These are phyloP conservation scores for Suillus subaureus DNA, from an alignment of 768 basidiomycete genomes.

Conservation along the genomic window DNA sequence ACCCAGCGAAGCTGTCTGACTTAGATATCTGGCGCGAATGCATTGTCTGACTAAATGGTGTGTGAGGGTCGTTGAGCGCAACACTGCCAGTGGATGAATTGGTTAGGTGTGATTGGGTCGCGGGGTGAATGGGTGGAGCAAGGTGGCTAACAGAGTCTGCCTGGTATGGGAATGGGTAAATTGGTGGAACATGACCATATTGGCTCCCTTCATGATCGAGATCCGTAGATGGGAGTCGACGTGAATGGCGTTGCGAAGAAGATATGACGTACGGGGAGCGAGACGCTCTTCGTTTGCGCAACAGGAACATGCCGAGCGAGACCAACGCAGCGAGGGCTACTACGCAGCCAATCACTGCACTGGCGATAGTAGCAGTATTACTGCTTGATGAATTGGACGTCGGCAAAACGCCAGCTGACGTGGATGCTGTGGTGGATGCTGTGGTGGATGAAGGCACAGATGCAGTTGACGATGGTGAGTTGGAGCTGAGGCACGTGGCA, in stretches of 20 bases:
- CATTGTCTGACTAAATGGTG: conserved; percentile 3
- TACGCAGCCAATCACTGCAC: conserved; percentile 50
- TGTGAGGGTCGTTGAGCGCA: conserved; percentile 1
- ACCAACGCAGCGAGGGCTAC: conserved; percentile 54
- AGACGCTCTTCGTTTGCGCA: conserved; percentile 33
- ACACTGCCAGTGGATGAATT: conserved; percentile 11
- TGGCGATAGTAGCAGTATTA: conserved; percentile 51
- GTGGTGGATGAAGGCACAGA: conserved; percentile 28
- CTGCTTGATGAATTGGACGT: conserved; percentile 30
- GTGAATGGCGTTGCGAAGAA: conserved; percentile 29
- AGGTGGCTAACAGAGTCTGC: conserved; percentile 21
- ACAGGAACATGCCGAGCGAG: conserved; percentile 53
- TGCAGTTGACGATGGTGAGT: conserved; percentile 57
- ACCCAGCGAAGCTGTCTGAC: conserved; percentile 20
- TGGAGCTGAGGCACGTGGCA: conserved; percentile 50
- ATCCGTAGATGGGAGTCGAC: conserved; percentile 41
- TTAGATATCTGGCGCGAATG: conserved; percentile 26
- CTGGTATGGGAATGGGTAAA: conserved; percentile 36
- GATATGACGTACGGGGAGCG: conserved; percentile 32
- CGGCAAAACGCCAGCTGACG: conserved; percentile 21
- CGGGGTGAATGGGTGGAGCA: conserved; percentile 14
- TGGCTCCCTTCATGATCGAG: conserved; percentile 29
- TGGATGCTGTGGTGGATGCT: conserved; percentile 18
- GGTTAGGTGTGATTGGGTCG: conserved; percentile 5
- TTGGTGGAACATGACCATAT: conserved; percentile 35